phyloP scores from a whole-genome alignment of 495 filamentous ascomycete species.

The Jackrogersella minutella region DNA sequence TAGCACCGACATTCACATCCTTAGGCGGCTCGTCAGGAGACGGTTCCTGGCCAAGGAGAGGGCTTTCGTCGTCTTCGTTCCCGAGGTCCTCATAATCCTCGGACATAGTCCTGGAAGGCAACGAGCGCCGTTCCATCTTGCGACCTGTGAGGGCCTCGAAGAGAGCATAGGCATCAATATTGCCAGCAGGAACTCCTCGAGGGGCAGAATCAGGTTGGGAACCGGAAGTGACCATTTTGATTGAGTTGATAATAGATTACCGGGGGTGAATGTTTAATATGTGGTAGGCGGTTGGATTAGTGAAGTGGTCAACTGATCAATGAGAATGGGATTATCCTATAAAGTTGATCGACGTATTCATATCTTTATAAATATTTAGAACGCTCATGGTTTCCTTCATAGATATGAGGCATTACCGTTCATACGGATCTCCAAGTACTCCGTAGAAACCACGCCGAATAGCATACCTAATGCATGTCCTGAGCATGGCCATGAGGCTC shows the following conservation, averaged over 20 bases:
- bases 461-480: neutral
- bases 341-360: conserved; percentile 16
- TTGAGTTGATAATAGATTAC: neutral
- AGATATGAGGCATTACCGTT: neutral
- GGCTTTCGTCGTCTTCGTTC: conserved; percentile 17
- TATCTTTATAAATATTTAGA: neutral
- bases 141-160: conserved; percentile 47
- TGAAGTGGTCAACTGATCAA: neutral
- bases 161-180: conserved; percentile 49
- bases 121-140: conserved; percentile 39
- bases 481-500: conserved; percentile 15
- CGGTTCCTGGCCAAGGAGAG: conserved; percentile 31
- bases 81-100: conserved; percentile 41
- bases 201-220: conserved; percentile 23
- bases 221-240: conserved; percentile 40
- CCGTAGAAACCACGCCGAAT: neutral
- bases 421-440: neutral
- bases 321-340: neutral
- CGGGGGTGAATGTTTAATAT: neutral
- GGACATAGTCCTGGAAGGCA: conserved; percentile 33
- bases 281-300: neutral
- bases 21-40: conserved; percentile 48
- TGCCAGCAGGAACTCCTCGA: conserved; percentile 17
- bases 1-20: conserved; percentile 46
- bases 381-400: neutral